Evolutionary conservation across 75 land plant species (phyloP), one percentile per base, ranked within the genome.

Genomic region (Selaginella tamariscina): DNA sequence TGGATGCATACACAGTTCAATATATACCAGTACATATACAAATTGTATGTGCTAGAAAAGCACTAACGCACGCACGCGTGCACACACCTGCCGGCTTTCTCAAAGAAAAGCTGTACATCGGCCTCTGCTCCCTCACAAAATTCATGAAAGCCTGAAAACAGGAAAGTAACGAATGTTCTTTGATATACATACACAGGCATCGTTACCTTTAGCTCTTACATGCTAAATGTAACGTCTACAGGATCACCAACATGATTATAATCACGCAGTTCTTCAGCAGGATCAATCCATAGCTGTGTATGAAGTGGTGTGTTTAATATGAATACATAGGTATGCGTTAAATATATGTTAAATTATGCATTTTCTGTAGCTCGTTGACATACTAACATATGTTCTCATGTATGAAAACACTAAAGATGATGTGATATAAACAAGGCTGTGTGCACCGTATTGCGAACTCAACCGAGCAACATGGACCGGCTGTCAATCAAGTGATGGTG

Each of bases 281-380:
- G 98, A 77, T 94, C 98, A 71, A 94, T 94, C 96, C 98, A 94
- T 27, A 94, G 81, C 67, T 94, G 96, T 27, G 98, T 94, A 68
- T 94, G 88, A 32, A 94, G 67, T 9, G 96, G 83, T 86, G 86
- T 44, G n/a, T 21, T 75, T 20, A 9, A 18, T 9, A 60, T 15
- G 23, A 60, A 60, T 15, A 15, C 21, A 23, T 11, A 11, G 20
- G 20, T 20, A 49, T 49, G 54, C 20, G 20, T 11, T 11, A n/a
- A n/a, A n/a, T n/a, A n/a, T n/a, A n/a, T n/a, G n/a, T n/a, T n/a
- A n/a, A n/a, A n/a, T n/a, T n/a, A n/a, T n/a, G n/a, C n/a, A n/a
- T n/a, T n/a, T n/a, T n/a, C n/a, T n/a, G n/a, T n/a, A n/a, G n/a
- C n/a, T n/a, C n/a, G n/a, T n/a, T n/a, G n/a, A n/a, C n/a, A n/a